phyloP scores from a whole-genome alignment of 495 filamentous ascomycete genomes.

The Haplographium delicatum region DNA sequence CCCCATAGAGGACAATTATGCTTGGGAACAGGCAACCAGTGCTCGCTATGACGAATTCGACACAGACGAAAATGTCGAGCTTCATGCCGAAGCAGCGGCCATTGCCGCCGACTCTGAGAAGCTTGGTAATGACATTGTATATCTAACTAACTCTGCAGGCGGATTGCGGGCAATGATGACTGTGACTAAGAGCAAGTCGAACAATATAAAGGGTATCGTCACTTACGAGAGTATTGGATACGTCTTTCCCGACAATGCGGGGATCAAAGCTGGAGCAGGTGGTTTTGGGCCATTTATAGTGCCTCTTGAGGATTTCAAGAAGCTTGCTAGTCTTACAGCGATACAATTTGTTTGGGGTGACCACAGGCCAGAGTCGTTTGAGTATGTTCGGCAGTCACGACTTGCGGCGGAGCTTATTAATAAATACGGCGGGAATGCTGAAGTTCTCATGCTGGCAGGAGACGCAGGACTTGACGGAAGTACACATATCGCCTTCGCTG shows the following conservation, averaged over 20 bases:
- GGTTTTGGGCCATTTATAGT: conserved; percentile 35
- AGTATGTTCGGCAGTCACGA: conserved; percentile 28
- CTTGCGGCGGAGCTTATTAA: conserved; percentile 36
- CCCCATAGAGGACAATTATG: conserved; percentile 28
- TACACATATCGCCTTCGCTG: conserved; percentile 41
- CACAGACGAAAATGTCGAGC: conserved; percentile 32
- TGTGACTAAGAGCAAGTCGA: conserved; percentile 33
- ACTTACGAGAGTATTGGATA: conserved; percentile 42
- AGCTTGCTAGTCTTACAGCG: conserved; percentile 33
- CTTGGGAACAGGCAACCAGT: conserved; percentile 39
- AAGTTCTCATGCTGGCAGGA: conserved; percentile 35
- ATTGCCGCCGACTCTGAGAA: conserved; percentile 41
- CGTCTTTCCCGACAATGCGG: conserved; percentile 37
- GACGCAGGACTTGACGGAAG: conserved; percentile 36
- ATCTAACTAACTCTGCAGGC: conserved; percentile 39
- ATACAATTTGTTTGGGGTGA: conserved; percentile 47
- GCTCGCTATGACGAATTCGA: conserved; percentile 41
- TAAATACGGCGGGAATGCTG: conserved; percentile 40
- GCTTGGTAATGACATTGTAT: conserved; percentile 37
- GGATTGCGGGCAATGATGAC: conserved; percentile 41
- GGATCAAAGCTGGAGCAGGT: conserved; percentile 27
- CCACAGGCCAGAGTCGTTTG: conserved; percentile 32
- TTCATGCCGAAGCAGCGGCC: conserved; percentile 36
- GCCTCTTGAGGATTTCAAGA: conserved; percentile 41
- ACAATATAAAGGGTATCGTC: conserved; percentile 44